Evolutionary conservation across 352 stramenopile genomes (phyloP).

Genomic region (Peronospora belbahrii): DNA sequence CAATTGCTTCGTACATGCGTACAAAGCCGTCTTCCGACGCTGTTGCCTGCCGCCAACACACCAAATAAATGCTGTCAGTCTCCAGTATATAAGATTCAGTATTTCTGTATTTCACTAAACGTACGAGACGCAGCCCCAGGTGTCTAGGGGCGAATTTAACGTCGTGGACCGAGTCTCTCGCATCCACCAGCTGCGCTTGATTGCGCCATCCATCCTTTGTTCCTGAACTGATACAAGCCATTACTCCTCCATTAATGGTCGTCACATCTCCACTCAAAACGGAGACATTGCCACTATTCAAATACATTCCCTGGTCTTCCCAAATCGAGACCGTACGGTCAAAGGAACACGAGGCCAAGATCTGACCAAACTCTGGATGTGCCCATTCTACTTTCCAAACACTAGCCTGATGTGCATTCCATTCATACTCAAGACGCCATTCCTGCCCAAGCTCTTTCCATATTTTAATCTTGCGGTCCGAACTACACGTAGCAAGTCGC

Average conservation of each 20-base stretch:
- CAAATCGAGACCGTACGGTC: constrained; percentile 92
- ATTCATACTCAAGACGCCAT: constrained; percentile 86
- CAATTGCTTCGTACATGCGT: constrained; percentile 92
- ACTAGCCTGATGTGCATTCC: constrained; percentile 83
- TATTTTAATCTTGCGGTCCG: constrained; percentile 90
- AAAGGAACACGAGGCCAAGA: constrained; percentile 91
- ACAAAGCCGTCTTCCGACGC: constrained; percentile 92
- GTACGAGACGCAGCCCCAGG: constrained; percentile 84
- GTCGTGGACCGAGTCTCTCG: constrained; percentile 89
- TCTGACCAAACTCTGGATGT: constrained; percentile 93
- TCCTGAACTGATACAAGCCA: not conserved
- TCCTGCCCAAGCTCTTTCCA: constrained; percentile 81
- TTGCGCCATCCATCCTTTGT: constrained; percentile 72
- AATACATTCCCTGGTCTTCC: constrained; percentile 84
- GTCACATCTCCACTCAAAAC: not conserved
- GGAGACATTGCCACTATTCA: constrained; percentile 20
- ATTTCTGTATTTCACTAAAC: not conserved
- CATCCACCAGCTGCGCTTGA: constrained; percentile 87
- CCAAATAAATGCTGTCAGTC: not conserved
- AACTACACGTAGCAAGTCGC: constrained; percentile 86
- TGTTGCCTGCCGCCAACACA: constrained; percentile 55
- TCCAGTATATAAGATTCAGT: no score
- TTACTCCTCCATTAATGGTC: not conserved
- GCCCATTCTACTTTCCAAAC: constrained; percentile 93
- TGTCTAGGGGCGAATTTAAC: constrained; percentile 93